phyloP scores from a whole-genome alignment of 768 basidiomycete species.

The Vararia minispora region DNA sequence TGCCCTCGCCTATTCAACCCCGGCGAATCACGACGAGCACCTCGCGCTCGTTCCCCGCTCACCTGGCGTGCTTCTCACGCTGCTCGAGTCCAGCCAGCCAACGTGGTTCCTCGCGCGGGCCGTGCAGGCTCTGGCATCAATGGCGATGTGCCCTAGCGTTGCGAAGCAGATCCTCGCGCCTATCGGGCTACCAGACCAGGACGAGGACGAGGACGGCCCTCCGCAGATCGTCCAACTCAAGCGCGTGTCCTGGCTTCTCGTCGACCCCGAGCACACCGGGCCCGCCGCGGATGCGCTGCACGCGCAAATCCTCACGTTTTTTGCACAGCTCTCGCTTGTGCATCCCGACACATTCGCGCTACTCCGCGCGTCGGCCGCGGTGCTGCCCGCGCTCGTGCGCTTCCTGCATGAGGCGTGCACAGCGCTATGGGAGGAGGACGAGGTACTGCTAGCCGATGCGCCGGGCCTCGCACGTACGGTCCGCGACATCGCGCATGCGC shows the following conservation, averaged over 20 bases:
- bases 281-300: slow-evolving; percentile 23
- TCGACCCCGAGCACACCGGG: slow-evolving; percentile 14
- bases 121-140: slow-evolving; percentile 38
- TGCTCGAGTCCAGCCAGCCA: slow-evolving; percentile 44
- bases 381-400: slow-evolving; percentile 57
- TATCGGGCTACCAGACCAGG: background rate
- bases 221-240: slow-evolving; percentile 21
- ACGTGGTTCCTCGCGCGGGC: slow-evolving; percentile 36
- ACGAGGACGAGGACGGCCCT: slow-evolving; percentile 10
- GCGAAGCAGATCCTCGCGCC: background rate
- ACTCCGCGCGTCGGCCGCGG: slow-evolving; percentile 34
- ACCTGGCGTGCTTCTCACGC: slow-evolving; percentile 29
- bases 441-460: slow-evolving; percentile 23
- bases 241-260: slow-evolving; percentile 18
- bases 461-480: slow-evolving; percentile 31
- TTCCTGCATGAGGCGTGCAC: slow-evolving; percentile 41
- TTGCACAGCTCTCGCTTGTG: slow-evolving; percentile 27
- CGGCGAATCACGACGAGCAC: slow-evolving; percentile 4
- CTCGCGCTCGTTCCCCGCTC: slow-evolving; percentile 28
- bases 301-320: slow-evolving; percentile 26
- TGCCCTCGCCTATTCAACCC: slow-evolving; percentile 8
- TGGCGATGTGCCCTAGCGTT: slow-evolving; percentile 5
- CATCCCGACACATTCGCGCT: slow-evolving; percentile 28
- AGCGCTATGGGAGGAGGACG: slow-evolving; percentile 59
- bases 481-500: slow-evolving; percentile 37